Percentiles rank a stretch among this genome's conserved stretches.
Conservation (phyloP, 768 basidiomycete genomes). For the Trametes punicea region DNA sequence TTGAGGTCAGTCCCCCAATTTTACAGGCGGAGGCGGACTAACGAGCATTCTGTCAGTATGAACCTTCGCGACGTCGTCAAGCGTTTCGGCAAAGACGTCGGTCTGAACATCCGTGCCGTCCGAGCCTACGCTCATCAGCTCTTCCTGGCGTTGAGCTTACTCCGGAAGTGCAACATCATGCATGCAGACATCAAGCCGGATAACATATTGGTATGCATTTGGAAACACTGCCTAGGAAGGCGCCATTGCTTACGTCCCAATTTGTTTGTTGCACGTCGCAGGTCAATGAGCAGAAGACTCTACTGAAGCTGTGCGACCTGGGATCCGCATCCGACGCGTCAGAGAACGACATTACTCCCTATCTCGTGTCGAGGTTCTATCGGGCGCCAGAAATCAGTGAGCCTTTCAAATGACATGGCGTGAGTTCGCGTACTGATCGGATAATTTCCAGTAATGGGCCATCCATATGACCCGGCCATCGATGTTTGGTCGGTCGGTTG, state of each 20-base stretch:
- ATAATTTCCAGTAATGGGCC: conserved; percentile 70
- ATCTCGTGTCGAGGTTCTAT: conserved; percentile 96
- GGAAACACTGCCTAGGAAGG: too few species aligned
- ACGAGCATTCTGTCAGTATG: conserved; percentile 57
- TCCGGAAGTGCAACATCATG: conserved; percentile 90
- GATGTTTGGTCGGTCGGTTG: conserved; percentile 98
- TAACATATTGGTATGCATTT: conserved; percentile 90
- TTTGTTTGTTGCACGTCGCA: conserved; percentile 29
- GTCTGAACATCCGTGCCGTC: conserved; percentile 94
- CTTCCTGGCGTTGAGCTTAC: conserved; percentile 79
- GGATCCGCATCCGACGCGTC: conserved; percentile 95
- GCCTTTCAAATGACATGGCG: too few species aligned
- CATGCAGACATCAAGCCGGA: conserved; percentile 99
- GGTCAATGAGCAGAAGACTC: conserved; percentile 94
- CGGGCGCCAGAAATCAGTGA: conserved; percentile 98
- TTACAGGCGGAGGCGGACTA: not conserved
- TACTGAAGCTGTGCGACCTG: conserved; percentile 92
- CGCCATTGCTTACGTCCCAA: not conserved
- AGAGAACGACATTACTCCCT: conserved; percentile 97
- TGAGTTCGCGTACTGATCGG: conserved; percentile 13
- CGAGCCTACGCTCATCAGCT: conserved; percentile 98
- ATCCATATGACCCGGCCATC: conserved; percentile 89
- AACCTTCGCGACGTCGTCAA: conserved; percentile 97
- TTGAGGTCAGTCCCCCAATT: conserved; percentile 58
- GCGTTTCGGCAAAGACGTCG: conserved; percentile 97